Conservation (phyloP, 2,329 filamentous ascomycete genomes). For the Bimuria novae-zelandiae region DNA sequence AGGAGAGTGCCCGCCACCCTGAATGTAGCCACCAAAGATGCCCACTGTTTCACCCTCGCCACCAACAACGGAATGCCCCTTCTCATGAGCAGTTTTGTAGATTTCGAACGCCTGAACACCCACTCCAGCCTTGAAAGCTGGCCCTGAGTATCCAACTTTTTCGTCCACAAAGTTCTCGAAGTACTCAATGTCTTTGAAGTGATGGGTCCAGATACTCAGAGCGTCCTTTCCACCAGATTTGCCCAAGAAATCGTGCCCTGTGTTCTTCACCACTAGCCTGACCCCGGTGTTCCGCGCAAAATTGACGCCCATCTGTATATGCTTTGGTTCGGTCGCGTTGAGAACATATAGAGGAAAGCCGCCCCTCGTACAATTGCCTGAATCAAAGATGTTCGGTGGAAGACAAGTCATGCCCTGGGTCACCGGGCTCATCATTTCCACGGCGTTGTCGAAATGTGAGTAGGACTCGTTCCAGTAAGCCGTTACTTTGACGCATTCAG, state of each 20-base stretch:
- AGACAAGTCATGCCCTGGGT: constrained; percentile 45
- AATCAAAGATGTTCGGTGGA: constrained; percentile 41
- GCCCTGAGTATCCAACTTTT: constrained; percentile 47
- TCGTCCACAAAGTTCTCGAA: constrained; percentile 39
- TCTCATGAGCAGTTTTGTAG: constrained; percentile 55
- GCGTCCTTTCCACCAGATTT: constrained; percentile 42
- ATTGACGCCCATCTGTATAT: constrained; percentile 43
- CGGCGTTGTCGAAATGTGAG: constrained; percentile 39
- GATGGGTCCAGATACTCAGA: constrained; percentile 45
- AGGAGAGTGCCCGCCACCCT: constrained; percentile 61
- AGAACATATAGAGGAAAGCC: constrained; percentile 43
- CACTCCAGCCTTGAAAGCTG: constrained; percentile 60
- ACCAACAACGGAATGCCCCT: constrained; percentile 56
- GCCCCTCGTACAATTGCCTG: constrained; percentile 42
- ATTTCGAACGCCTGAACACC: constrained; percentile 60
- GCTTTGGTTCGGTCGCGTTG: constrained; percentile 42
- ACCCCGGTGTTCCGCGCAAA: constrained; percentile 41
- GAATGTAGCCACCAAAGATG: constrained; percentile 50
- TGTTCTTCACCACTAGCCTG: constrained; percentile 42
- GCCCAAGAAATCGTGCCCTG: constrained; percentile 44
- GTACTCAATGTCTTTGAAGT: constrained; percentile 42
- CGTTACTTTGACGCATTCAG: constrained; percentile 36
- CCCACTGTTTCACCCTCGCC: constrained; percentile 59
- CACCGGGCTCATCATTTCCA: constrained; percentile 46
- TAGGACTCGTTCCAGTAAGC: constrained; percentile 40